These are phyloP conservation scores for Trichophyton rubrum DNA, from an alignment of 2,329 filamentous ascomycete genomes.

Conservation along the genomic window DNA sequence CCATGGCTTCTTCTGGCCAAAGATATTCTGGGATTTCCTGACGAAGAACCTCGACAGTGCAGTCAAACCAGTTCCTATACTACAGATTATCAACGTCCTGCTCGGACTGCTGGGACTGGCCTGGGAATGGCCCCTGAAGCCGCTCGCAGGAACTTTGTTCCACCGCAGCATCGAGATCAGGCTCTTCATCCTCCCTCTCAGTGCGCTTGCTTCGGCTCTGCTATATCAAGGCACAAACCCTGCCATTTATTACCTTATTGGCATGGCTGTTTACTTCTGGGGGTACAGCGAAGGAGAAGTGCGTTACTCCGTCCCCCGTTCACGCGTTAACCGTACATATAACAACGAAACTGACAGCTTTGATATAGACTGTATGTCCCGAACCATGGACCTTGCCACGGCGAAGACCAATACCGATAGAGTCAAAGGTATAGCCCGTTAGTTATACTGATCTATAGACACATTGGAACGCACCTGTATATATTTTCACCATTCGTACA, in stretches of 20 bases:
- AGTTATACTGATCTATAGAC: background rate
- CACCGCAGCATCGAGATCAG: conserved; percentile 83
- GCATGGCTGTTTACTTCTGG: conserved; percentile 84
- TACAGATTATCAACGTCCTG: conserved; percentile 82
- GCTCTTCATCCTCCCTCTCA: conserved; percentile 69
- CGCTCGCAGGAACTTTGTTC: conserved; percentile 61
- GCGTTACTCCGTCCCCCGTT: conserved; percentile 26
- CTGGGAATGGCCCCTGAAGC: conserved; percentile 80
- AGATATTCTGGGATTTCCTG: conserved; percentile 95
- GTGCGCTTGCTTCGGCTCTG: conserved; percentile 59
- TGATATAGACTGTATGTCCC: conserved; percentile 49
- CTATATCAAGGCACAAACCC: conserved; percentile 89
- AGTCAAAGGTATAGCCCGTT: conserved; percentile 18
- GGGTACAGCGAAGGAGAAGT: conserved; percentile 96
- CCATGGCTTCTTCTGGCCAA: conserved; percentile 93
- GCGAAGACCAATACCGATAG: conserved; percentile 20
- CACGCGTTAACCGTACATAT: conserved; percentile 53
- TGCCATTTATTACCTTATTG: conserved; percentile 81
- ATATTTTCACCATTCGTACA: background rate
- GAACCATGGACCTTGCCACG: conserved; percentile 59
- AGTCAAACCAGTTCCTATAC: conserved; percentile 73
- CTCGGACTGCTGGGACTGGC: conserved; percentile 66
- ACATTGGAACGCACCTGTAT: background rate
- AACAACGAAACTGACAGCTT: conserved; percentile 50
- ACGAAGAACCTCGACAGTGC: conserved; percentile 79